These are phyloP conservation scores for Xylariomycetidae sp. DNA, from an alignment of 2,329 filamentous ascomycete genomes.

Conservation along the genomic window DNA sequence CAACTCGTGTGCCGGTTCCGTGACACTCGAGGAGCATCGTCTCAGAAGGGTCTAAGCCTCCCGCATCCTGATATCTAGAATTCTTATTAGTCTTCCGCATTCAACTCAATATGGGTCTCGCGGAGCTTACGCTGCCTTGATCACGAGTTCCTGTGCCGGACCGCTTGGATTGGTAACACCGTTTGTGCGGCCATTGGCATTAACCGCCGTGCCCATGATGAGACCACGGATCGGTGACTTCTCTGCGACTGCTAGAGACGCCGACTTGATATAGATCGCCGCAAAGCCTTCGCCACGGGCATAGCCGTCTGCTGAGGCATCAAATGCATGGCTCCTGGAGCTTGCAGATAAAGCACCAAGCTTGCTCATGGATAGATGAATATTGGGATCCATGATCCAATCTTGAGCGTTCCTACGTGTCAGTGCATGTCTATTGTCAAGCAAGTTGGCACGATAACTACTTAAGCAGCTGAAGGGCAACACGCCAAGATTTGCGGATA, in stretches of 20 bases:
- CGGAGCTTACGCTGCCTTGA: too few species aligned
- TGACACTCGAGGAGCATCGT: slow-evolving; percentile 17
- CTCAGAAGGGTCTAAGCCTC: slow-evolving; percentile 7
- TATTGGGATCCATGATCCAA: slow-evolving; percentile 19
- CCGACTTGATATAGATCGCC: slow-evolving; percentile 17
- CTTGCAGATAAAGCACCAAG: slow-evolving; percentile 14
- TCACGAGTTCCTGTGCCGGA: slow-evolving; percentile 15
- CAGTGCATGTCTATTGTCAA: too few species aligned
- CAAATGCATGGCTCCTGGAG: slow-evolving; percentile 12
- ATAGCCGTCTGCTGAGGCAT: slow-evolving; percentile 15
- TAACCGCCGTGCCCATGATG: slow-evolving; percentile 15
- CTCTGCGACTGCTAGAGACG: slow-evolving; percentile 4
- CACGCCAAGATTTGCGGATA: too few species aligned
- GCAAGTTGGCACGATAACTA: too few species aligned
- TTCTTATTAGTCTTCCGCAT: too few species aligned
- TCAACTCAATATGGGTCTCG: too few species aligned
- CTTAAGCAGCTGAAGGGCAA: too few species aligned
- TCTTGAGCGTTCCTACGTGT: too few species aligned
- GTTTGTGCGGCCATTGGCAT: slow-evolving; percentile 16
- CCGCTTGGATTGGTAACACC: slow-evolving; percentile 17
- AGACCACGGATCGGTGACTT: slow-evolving; percentile 13
- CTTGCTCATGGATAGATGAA: slow-evolving; percentile 11
- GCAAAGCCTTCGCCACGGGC: slow-evolving; percentile 13
- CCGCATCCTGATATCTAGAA: slow-evolving; percentile 16
- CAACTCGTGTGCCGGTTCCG: slow-evolving; percentile 34